These are phyloP conservation scores for Tolypocladium album DNA, from an alignment of 2,329 filamentous ascomycete species.

Conservation along the genomic window DNA sequence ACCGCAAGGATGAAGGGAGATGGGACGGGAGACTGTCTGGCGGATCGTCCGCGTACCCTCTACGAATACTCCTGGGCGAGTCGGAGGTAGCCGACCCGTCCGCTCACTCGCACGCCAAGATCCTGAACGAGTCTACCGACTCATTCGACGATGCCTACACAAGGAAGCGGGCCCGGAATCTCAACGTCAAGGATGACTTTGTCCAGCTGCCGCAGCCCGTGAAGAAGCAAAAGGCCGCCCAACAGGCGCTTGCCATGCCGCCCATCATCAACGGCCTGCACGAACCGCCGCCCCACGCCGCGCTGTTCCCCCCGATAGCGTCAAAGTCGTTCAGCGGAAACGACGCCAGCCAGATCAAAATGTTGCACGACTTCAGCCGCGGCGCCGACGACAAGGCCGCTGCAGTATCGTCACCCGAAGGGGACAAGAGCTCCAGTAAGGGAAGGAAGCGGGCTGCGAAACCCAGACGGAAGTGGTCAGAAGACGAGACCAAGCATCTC, in stretches of 20 bases:
- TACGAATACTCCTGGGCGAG: constrained; percentile 31
- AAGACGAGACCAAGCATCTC: constrained; percentile 53
- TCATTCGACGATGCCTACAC: constrained; percentile 31
- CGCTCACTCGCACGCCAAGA: constrained; percentile 32
- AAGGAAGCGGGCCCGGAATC: constrained; percentile 43
- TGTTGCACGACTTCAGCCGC: constrained; percentile 31
- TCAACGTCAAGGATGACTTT: constrained; percentile 47
- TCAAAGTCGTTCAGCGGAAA: constrained; percentile 43
- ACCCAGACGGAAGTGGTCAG: constrained; percentile 51
- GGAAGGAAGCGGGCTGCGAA: constrained; percentile 44
- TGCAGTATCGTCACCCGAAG: constrained; percentile 14
- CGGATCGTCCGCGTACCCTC: constrained; percentile 19
- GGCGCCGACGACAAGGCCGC: constrained; percentile 14
- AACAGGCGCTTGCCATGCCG: constrained; percentile 43
- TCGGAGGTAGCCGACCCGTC: constrained; percentile 22
- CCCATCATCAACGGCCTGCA: constrained; percentile 56
- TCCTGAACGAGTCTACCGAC: constrained; percentile 34
- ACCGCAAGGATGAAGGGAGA: constrained; percentile 10
- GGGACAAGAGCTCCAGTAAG: constrained; percentile 23
- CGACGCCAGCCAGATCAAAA: constrained; percentile 27
- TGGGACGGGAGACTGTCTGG: constrained; percentile 13
- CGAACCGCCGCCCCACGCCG: constrained; percentile 49
- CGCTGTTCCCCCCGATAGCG: constrained; percentile 53
- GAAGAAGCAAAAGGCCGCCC: constrained; percentile 52
- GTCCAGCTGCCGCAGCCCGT: constrained; percentile 53